A percentile compares a stretch with the other conserved stretches of the same genome.
Conservation (phyloP, 1,284 basidiomycete species). For the Ganoderma multipileum region DNA sequence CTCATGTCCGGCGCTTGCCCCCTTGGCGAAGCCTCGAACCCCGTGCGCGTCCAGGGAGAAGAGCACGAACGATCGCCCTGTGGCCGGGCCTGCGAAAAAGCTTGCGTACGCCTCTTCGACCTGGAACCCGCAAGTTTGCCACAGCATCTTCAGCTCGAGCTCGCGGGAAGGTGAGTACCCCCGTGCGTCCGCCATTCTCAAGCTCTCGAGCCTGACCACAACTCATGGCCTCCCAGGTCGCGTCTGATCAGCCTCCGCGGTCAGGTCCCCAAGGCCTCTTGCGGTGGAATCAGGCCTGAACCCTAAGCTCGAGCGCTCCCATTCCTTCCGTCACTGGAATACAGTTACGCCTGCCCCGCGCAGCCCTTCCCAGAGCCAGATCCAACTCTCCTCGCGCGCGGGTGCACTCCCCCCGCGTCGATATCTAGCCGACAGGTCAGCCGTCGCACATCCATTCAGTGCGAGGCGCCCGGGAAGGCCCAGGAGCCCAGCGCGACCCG, state of each 20-base stretch:
- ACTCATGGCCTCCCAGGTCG: neutral
- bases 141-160: conserved; percentile 3
- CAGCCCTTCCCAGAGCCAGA: neutral
- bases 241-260: neutral
- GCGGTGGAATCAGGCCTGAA: neutral
- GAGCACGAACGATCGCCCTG: neutral
- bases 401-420: conserved; percentile 15
- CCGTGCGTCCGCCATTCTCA: neutral
- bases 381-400: conserved; percentile 8
- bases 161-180: conserved; percentile 7
- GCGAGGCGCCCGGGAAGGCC: conserved; percentile 10
- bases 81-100: conserved; percentile 14
- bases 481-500: conserved; percentile 6
- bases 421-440: neutral
- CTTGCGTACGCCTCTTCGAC: conserved; percentile 11
- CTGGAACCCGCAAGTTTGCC: neutral
- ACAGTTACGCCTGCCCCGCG: neutral
- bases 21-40: conserved; percentile 1
- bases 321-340: neutral
- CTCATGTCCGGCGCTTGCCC: conserved; percentile 5
- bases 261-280: neutral
- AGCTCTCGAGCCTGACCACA: neutral
- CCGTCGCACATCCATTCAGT: conserved; percentile 15
- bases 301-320: neutral
- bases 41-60: neutral